Evolutionary conservation across 1,284 basidiomycete species (phyloP), one percentile per base, ranked within the genome.

Genomic region (Cystobasidium slooffiae): DNA sequence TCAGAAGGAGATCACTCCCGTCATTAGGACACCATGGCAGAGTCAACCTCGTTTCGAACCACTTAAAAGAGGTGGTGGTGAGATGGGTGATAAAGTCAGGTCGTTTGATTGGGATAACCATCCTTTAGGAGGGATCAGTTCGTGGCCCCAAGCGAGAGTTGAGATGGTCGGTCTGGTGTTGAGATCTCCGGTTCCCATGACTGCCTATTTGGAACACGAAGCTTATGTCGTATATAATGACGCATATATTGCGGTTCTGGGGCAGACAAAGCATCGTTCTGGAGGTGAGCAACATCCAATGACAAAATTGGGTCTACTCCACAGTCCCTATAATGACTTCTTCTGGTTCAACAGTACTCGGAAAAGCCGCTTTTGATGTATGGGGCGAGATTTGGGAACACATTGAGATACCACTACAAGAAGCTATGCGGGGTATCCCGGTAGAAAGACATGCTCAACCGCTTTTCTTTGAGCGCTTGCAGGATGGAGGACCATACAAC

Each of bases 351-450:
- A 0, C 31, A 70, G 68, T 31, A 3, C 52, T 75, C 0, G 75
- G 75, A 1, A 62, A 43, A 47, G 52, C 68, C 7, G 75, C 75
- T 2, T 37, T 52, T 18, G 53, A 67, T 7, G 75, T 72, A 22
- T 75, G 75, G 75, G 61, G 47, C 46, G 75, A 75, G 47, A 75
- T 72, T n/a, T 75, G 75, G 75, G 44, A 47, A 18, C 22, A 64
- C 20, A 75, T 75, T 1, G 62, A 72, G 24, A 58, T 31, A 18
- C 68, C 55, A 2, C 39, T 75, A 24, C 43, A 67, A 18, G 62
- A 63, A 22, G 49, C 55, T 3, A 52, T 67, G 53, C 20, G 47
- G 10, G 69, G 69, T n/a, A 63, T 63, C 5, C 58, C 59, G 2
- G 24, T 44, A n/a, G 58, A 52, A 43, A 8, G 49, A 18, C 47